Conservation (phyloP, 495 filamentous ascomycete genomes). For the Penicillium waksmanii region DNA sequence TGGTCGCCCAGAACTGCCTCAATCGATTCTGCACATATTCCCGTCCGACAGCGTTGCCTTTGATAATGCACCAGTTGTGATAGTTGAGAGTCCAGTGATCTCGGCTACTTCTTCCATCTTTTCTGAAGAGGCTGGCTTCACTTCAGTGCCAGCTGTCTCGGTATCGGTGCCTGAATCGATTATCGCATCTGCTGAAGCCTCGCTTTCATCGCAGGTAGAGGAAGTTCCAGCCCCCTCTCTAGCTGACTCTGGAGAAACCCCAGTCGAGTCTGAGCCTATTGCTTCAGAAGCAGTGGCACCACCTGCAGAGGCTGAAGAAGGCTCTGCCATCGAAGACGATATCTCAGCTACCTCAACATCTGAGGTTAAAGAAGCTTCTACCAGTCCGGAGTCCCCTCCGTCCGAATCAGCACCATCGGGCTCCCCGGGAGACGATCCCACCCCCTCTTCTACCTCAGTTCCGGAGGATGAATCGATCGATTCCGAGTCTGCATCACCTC, state of each 20-base stretch:
- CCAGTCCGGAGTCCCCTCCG: too few species aligned
- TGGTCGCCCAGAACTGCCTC: conserved; percentile 18
- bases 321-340: background rate
- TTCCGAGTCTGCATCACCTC: background rate
- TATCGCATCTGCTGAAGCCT: background rate
- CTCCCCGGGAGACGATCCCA: background rate
- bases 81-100: background rate
- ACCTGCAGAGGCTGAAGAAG: background rate
- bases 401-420: background rate
- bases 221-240: background rate
- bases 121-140: background rate
- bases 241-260: background rate
- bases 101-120: background rate
- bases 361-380: too few species aligned
- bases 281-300: background rate
- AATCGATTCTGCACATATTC: conserved; percentile 22
- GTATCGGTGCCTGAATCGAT: background rate
- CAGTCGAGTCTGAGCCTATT: background rate
- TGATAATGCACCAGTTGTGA: background rate
- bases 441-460: background rate
- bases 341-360: background rate
- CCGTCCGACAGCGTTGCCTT: conserved; percentile 18
- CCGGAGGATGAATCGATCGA: background rate
- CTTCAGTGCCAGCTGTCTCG: background rate
- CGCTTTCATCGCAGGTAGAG: background rate